Conservation (phyloP, 1,139 yeast genomes). For the Lodderomyces oxycetoniae region DNA sequence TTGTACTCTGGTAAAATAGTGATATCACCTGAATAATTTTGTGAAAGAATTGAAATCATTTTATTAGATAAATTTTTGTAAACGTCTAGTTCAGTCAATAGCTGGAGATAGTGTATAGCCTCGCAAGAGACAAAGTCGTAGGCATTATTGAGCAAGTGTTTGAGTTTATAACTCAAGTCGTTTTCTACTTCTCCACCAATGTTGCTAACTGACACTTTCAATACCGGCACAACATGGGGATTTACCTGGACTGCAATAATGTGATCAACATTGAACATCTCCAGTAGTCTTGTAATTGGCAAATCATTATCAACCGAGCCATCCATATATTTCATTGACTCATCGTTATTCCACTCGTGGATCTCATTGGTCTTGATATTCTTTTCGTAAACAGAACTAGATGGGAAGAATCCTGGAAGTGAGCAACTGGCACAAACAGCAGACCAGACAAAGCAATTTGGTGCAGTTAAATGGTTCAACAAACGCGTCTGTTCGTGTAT, state of each 20-base stretch:
- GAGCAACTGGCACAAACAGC: conserved; percentile 98
- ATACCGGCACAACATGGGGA: conserved; percentile 89
- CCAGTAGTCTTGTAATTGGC: conserved; percentile 84
- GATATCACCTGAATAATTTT: conserved; percentile 88
- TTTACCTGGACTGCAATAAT: conserved; percentile 96
- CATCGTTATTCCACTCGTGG: conserved; percentile 76
- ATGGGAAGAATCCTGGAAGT: conserved; percentile 84
- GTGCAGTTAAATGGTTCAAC: conserved; percentile 46
- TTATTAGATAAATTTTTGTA: conserved; percentile 70
- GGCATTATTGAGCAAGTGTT: conserved; percentile 49
- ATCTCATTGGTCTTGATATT: conserved; percentile 64
- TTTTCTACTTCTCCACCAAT: conserved; percentile 70
- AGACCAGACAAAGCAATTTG: conserved; percentile 57
- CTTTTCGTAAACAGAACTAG: conserved; percentile 81
- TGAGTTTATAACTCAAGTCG: conserved; percentile 52
- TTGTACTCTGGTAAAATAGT: conserved; percentile 80
- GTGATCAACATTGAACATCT: conserved; percentile 95
- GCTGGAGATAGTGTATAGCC: conserved; percentile 68
- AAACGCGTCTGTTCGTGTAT: conserved; percentile 55
- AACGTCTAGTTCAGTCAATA: conserved; percentile 71
- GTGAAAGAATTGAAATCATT: conserved; percentile 69
- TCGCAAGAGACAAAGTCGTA: conserved; percentile 67
- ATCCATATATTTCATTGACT: conserved; percentile 80
- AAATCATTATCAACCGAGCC: conserved; percentile 95
- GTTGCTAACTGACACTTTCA: conserved; percentile 61